Conservation (phyloP, 2,329 filamentous ascomycete species). For the Rasamsonia emersonii region DNA sequence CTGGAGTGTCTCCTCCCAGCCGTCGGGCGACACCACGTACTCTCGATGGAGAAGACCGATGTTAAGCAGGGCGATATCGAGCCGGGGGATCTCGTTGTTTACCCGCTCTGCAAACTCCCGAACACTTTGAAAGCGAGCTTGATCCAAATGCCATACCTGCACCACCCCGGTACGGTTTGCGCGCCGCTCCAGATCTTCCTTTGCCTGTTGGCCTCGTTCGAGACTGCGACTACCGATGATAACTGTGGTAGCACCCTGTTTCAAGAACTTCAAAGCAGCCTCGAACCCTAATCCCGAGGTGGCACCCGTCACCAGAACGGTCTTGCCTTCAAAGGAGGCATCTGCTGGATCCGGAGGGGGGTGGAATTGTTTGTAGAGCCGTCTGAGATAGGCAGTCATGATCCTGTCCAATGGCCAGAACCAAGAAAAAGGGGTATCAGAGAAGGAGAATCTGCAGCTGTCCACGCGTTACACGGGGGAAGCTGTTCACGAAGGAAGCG, state of each 20-base stretch:
- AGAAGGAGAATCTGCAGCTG: too few species aligned
- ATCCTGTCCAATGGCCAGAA: too few species aligned
- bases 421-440: not conserved
- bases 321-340: slow-evolving; percentile 36
- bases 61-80: slow-evolving; percentile 41
- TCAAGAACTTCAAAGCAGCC: slow-evolving; percentile 40
- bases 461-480: too few species aligned
- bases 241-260: slow-evolving; percentile 33
- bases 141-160: slow-evolving; percentile 39
- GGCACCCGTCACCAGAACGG: slow-evolving; percentile 43
- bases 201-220: slow-evolving; percentile 35
- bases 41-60: slow-evolving; percentile 35
- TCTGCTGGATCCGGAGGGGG: slow-evolving; percentile 28
- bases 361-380: slow-evolving; percentile 11
- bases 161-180: slow-evolving; percentile 26
- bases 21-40: slow-evolving; percentile 31
- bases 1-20: slow-evolving; percentile 47
- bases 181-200: slow-evolving; percentile 28
- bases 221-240: slow-evolving; percentile 40
- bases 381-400: slow-evolving; percentile 4
- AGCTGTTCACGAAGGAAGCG: too few species aligned
- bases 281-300: slow-evolving; percentile 45
- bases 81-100: slow-evolving; percentile 24
- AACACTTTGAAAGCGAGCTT: slow-evolving; percentile 39
- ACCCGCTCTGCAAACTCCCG: slow-evolving; percentile 33